Evolutionary conservation across 768 basidiomycete species (phyloP).

Genomic region (Kwoniella europaea): DNA sequence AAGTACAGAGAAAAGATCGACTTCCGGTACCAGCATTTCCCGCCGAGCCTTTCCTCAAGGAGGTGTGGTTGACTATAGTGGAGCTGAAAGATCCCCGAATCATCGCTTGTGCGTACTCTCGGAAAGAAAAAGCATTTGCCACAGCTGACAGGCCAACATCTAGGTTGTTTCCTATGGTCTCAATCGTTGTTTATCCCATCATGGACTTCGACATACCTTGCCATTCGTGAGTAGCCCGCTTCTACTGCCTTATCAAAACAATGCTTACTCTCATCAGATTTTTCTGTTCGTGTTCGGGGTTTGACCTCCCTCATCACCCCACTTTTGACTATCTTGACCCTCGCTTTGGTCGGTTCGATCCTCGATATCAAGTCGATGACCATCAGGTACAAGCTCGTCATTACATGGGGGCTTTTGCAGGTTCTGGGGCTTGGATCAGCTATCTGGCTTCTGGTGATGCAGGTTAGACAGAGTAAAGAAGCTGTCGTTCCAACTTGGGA

Average conservation of each 20-base stretch:
- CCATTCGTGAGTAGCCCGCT: background rate
- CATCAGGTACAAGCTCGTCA: conserved; percentile 21
- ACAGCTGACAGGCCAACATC: no score
- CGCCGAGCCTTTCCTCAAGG: conserved; percentile 16
- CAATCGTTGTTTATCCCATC: conserved; percentile 25
- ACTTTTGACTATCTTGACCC: conserved; percentile 11
- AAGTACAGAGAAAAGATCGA: conserved; percentile 24
- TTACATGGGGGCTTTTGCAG: conserved; percentile 20
- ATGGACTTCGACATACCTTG: conserved; percentile 22
- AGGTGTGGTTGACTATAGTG: conserved; percentile 19
- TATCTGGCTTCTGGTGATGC: conserved; percentile 23
- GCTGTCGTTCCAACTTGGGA: conserved; percentile 6
- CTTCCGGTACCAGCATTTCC: conserved; percentile 19
- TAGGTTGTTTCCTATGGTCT: conserved; percentile 20
- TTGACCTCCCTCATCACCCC: conserved; percentile 18
- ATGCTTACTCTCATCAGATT: conserved; percentile 3
- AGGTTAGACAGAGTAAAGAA: conserved; percentile 2
- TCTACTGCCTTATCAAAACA: background rate
- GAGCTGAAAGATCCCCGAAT: conserved; percentile 19
- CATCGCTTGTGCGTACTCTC: conserved; percentile 11
- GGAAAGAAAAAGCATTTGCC: background rate
- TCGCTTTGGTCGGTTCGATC: conserved; percentile 11
- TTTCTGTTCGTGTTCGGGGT: conserved; percentile 24
- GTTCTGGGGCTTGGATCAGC: conserved; percentile 9
- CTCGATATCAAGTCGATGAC: conserved; percentile 15